Percentiles rank a stretch among this genome's conserved stretches.
These are phyloP conservation scores for Xylaria grammica DNA, from an alignment of 495 filamentous ascomycete species.

Conservation along the genomic window DNA sequence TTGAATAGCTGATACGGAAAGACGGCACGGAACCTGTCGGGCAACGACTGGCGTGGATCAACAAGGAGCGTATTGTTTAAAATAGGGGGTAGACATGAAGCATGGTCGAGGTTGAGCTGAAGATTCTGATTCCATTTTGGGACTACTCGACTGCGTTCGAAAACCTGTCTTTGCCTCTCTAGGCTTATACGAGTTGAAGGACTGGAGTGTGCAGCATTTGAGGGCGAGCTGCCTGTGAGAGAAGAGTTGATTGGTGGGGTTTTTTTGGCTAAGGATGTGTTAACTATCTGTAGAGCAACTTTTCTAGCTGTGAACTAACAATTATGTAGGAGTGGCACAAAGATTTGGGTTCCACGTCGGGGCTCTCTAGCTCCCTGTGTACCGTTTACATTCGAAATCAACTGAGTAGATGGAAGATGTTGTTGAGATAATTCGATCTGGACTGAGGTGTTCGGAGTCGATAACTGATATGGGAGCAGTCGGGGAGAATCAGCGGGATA, in stretches of 20 bases:
- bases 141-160: conserved; percentile 14
- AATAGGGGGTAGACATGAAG: conserved; percentile 42
- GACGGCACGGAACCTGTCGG: conserved; percentile 75
- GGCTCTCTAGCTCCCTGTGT: conserved; percentile 31
- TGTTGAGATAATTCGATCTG: conserved; percentile 11
- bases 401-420: conserved; percentile 20
- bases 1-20: conserved; percentile 89
- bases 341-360: conserved; percentile 34
- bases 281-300: conserved; percentile 6
- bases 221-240: conserved; percentile 41
- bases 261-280: conserved; percentile 26
- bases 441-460: not conserved
- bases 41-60: conserved; percentile 67
- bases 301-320: conserved; percentile 28
- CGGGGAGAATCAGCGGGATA: not conserved
- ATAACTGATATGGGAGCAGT: conserved; percentile 9
- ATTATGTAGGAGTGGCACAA: conserved; percentile 38
- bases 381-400: conserved; percentile 15
- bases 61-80: conserved; percentile 74
- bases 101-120: conserved; percentile 31
- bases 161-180: conserved; percentile 27
- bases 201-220: conserved; percentile 39
- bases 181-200: conserved; percentile 44
- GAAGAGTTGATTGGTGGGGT: conserved; percentile 25
- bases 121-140: conserved; percentile 27